phyloP scores from a whole-genome alignment of 331 rosid species.

The Rhamnella rubrinervis region DNA sequence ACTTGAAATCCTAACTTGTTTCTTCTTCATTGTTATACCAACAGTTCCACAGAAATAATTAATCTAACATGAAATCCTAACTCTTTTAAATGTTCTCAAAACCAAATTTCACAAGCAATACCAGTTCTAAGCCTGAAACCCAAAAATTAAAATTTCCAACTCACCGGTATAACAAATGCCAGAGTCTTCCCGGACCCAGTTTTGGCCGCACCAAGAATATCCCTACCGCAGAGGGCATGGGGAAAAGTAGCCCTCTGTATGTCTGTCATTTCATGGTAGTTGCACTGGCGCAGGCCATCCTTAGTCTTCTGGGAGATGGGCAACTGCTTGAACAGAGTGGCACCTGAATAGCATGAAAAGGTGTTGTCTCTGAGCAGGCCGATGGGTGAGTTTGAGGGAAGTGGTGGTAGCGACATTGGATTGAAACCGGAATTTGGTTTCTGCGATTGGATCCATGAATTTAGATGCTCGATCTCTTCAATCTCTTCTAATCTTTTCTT shows the following conservation, averaged over 20 bases:
- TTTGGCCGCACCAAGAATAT: constrained; percentile 90
- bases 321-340: constrained; percentile 49
- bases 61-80: too few relatives aligned
- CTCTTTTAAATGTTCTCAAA: too few relatives aligned
- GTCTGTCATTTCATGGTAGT: constrained; percentile 68
- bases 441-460: constrained; percentile 73
- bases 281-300: constrained; percentile 48
- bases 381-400: constrained; percentile 34
- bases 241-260: constrained; percentile 87
- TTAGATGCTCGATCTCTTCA: constrained; percentile 52
- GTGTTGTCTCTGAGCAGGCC: constrained; percentile 38
- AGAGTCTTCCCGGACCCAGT: constrained; percentile 93
- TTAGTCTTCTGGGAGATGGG: constrained; percentile 68
- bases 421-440: constrained; percentile 74
- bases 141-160: constrained; percentile 14
- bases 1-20: too few relatives aligned
- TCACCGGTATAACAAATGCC: constrained; percentile 84
- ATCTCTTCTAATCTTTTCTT: constrained; percentile 52
- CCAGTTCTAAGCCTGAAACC: neutral
- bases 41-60: too few relatives aligned
- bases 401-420: constrained; percentile 68
- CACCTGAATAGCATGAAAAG: constrained; percentile 71
- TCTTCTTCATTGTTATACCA: too few relatives aligned
- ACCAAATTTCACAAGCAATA: neutral
- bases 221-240: constrained; percentile 77